Base-by-base conservation (phyloP, 106 monocot species). In the Platanthera guangdongensis region DNA sequence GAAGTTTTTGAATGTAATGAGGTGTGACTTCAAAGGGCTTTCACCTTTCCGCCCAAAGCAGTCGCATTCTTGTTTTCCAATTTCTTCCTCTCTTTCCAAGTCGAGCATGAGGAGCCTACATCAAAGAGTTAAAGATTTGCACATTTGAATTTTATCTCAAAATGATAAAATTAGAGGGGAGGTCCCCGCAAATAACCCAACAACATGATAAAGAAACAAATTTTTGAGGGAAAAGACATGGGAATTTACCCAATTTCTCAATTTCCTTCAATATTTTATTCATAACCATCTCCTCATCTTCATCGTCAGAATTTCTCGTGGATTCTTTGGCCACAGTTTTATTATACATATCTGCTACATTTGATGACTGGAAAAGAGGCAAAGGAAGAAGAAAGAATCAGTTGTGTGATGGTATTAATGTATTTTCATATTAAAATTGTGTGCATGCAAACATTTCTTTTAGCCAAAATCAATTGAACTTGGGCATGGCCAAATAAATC, bases 81-180 rank as follows among this genome's bases (percentile, higher is more conserved):
- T 45, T 76, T 76, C 83, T 87, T 90, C 57, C 83, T 77, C 75
- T 90, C 90, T 78, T 90, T 90, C 90, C 90, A 90, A 19, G 76
- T 78, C 87, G 81, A 84, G 30, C 39, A 78, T 11, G 87, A 90
- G n/a, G 87, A 78, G 59, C 82, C 90, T 89, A 30, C 49, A 72
- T 46, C 13, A 9, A 46, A 47, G 64, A 39, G 39, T 39, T 39
- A 39, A 39, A 39, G 39, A 39, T 39, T n/a, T n/a, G n/a, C n/a
- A n/a, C 39, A 39, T 39, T 39, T 39, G 39, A 39, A 39, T 3
- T 39, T 39, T 1, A 39, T 39, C 3, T 39, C 39, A 39, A 39
- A 39, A 39, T 39, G 39, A 39, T 0, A 25, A 25, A 25, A 0
- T 25, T 25, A 0, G 25, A 25, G 25, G 25, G 25, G 25, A 25